A percentile compares a stretch with the other conserved stretches of the same genome.
phyloP scores from a whole-genome alignment of 2,329 filamentous ascomycete species.

The Verticillium klebahnii region DNA sequence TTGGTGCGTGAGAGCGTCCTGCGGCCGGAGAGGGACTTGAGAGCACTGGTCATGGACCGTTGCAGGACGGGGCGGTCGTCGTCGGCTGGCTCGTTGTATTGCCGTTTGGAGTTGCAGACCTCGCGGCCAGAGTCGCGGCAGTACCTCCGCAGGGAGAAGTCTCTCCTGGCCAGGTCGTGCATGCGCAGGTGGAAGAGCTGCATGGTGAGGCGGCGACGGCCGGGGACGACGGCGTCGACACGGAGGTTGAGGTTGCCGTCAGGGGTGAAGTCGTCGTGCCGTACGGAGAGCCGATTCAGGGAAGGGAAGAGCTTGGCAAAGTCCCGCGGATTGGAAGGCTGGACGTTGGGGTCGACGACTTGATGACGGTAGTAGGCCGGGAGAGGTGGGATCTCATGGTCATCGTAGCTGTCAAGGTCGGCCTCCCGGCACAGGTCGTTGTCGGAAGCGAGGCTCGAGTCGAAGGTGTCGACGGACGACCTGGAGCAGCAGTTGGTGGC shows the following conservation, averaged over 20 bases:
- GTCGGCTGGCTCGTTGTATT: conserved; percentile 52
- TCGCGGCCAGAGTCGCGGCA: conserved; percentile 90
- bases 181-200: conserved; percentile 91
- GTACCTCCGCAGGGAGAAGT: conserved; percentile 89
- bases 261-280: conserved; percentile 82
- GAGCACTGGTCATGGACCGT: conserved; percentile 43
- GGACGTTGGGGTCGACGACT: conserved; percentile 58
- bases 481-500: conserved; percentile 40
- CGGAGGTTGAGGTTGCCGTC: conserved; percentile 98
- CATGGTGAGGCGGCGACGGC: conserved; percentile 61
- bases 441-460: conserved; percentile 64
- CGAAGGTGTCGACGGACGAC: conserved; percentile 73
- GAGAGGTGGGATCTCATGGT: conserved; percentile 42
- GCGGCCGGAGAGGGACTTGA: conserved; percentile 38
- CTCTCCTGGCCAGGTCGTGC: conserved; percentile 80
- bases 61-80: conserved; percentile 37
- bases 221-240: conserved; percentile 71
- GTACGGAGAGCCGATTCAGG: conserved; percentile 71
- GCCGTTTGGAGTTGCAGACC: conserved; percentile 78
- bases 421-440: conserved; percentile 34
- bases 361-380: conserved; percentile 55
- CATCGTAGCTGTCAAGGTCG: conserved; percentile 25
- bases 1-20: conserved; percentile 30
- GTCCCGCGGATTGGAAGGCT: conserved; percentile 73
- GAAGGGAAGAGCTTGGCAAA: conserved; percentile 88